These are phyloP conservation scores for Crithidia expoeki DNA, from an alignment of 208 protist genomes.

Conservation along the genomic window DNA sequence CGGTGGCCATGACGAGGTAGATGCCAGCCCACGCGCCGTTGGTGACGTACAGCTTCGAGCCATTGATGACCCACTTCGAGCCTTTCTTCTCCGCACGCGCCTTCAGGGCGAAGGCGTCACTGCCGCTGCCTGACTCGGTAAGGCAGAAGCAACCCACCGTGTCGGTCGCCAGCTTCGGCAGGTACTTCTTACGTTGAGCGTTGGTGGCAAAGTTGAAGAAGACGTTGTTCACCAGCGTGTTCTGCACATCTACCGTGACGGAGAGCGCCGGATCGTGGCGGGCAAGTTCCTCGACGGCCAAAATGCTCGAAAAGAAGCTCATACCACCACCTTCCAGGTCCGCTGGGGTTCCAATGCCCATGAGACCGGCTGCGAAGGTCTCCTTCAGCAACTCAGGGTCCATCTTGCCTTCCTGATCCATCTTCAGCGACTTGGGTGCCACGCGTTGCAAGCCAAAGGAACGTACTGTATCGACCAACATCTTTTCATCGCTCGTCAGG, in stretches of 20 bases:
- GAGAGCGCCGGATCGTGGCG: conserved; percentile 87
- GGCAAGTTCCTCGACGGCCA: conserved; percentile 89
- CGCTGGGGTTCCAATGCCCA: conserved; percentile 82
- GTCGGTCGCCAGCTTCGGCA: conserved; percentile 84
- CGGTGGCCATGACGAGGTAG: conserved; percentile 94
- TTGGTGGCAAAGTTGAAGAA: conserved; percentile 85
- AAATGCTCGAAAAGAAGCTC: conserved; percentile 78
- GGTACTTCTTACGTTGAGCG: conserved; percentile 82
- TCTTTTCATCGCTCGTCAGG: conserved; percentile 70
- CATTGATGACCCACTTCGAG: conserved; percentile 92
- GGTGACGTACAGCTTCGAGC: conserved; percentile 95
- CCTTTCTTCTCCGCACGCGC: conserved; percentile 83
- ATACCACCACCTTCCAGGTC: conserved; percentile 71
- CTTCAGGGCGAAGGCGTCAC: conserved; percentile 93
- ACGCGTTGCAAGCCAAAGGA: conserved; percentile 72
- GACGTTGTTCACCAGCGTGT: conserved; percentile 91
- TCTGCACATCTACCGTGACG: conserved; percentile 92
- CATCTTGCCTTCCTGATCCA: conserved; percentile 84
- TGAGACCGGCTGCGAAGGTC: conserved; percentile 82
- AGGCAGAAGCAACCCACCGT: conserved; percentile 93
- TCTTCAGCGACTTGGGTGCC: conserved; percentile 61
- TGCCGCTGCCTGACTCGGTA: conserved; percentile 82
- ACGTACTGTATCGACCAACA: conserved; percentile 72
- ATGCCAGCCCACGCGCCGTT: conserved; percentile 91
- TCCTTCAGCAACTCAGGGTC: conserved; percentile 67